Percentiles rank a stretch among this genome's conserved stretches.
These are phyloP conservation scores for Fusarium sp. DNA, from an alignment of 2,329 filamentous ascomycete species.

Conservation along the genomic window DNA sequence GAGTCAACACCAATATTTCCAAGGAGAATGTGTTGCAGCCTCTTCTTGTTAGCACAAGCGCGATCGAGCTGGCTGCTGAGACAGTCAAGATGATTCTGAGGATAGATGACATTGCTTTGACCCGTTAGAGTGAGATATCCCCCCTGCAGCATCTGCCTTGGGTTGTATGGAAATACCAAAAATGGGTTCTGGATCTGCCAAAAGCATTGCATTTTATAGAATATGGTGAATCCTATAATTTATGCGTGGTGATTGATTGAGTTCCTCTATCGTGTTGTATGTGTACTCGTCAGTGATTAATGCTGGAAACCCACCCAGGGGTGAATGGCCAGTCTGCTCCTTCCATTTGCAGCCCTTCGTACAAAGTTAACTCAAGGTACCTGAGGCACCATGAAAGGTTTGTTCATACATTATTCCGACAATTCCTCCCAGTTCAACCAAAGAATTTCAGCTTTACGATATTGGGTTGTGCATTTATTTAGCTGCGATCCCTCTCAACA, in stretches of 20 bases:
- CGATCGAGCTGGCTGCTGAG: constrained; percentile 95
- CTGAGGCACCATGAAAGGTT: not conserved
- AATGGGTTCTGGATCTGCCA: constrained; percentile 40
- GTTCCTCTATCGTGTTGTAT: not conserved
- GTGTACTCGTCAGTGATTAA: not conserved
- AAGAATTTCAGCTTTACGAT: not conserved
- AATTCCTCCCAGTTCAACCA: not conserved
- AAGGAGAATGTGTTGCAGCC: constrained; percentile 98
- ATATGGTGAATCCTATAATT: constrained; percentile 8
- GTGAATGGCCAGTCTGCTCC: not conserved
- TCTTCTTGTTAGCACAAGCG: constrained; percentile 93
- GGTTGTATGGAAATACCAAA: constrained; percentile 51
- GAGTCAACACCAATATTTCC: constrained; percentile 95
- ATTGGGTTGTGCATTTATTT: not conserved
- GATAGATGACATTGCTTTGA: constrained; percentile 73
- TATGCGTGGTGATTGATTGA: not conserved
- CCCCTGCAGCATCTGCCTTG: constrained; percentile 39
- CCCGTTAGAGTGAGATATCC: constrained; percentile 57
- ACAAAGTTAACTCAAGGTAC: not conserved
- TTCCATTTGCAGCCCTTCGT: not conserved
- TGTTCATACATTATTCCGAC: not conserved
- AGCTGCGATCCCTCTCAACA: not conserved
- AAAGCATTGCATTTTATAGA: constrained; percentile 29
- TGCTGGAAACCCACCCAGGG: not conserved
- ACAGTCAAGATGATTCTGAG: constrained; percentile 93